Evolutionary conservation across 371 early-diverging fungal species (phyloP).

Genomic region (Capillidium rhysosporum): DNA sequence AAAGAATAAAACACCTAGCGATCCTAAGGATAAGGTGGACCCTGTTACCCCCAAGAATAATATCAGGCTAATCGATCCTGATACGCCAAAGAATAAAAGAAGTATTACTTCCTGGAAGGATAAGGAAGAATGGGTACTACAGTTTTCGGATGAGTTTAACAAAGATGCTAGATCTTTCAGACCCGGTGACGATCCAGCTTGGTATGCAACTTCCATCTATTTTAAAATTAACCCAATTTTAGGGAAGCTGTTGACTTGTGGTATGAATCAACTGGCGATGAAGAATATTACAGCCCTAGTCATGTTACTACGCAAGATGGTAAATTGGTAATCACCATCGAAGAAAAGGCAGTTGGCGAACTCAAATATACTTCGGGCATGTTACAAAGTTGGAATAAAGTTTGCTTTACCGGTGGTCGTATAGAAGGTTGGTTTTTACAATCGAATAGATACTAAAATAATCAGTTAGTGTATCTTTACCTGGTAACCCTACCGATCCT

Average conservation of each 20-base stretch:
- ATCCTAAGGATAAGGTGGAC: neutral
- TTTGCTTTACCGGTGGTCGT: conserved; percentile 34
- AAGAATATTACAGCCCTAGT: conserved; percentile 25
- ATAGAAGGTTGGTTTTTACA: conserved; percentile 16
- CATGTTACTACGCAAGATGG: conserved; percentile 20
- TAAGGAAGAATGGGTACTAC: conserved; percentile 13
- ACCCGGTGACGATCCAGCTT: conserved; percentile 23
- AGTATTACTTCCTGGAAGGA: conserved; percentile 7
- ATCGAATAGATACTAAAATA: neutral
- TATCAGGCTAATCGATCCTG: conserved; percentile 9
- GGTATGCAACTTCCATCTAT: conserved; percentile 10
- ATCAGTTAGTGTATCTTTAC: conserved; percentile 25
- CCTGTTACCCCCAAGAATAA: neutral
- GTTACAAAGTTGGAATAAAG: conserved; percentile 37
- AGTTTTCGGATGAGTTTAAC: conserved; percentile 32
- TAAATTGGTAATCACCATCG: conserved; percentile 19
- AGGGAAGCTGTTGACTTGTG: conserved; percentile 28
- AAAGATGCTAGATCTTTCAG: conserved; percentile 23
- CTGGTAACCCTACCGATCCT: conserved; percentile 17
- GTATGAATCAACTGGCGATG: conserved; percentile 23
- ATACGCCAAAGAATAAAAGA: conserved; percentile 10
- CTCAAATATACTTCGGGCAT: conserved; percentile 26
- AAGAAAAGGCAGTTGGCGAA: conserved; percentile 15
- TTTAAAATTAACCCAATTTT: neutral
- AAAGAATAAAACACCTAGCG: neutral